Evolutionary conservation across 441 rosid species (phyloP), one percentile per base, ranked within the genome.

Genomic region (Euphorbia schlechtendalii): DNA sequence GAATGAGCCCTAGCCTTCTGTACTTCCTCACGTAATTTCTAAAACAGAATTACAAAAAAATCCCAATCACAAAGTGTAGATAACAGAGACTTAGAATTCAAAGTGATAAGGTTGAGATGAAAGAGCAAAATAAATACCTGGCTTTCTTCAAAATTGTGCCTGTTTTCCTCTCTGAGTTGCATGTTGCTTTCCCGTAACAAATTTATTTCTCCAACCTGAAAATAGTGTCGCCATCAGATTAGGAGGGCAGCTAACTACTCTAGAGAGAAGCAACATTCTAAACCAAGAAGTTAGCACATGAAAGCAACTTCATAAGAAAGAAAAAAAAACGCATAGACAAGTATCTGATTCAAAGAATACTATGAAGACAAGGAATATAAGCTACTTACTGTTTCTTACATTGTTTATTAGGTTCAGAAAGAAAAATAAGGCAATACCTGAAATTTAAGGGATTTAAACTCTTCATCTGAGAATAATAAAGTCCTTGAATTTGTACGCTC

Each of bases 131-230:
- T 10, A 40, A 45, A 55, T 73, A 95, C 98, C 96, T 87, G 93
- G 78, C 97, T 87, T 76, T 92, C 97, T 77, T 88, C 97, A 73
- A 95, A 92, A 84, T 90, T 95, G 76, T 95, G 87, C 79, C 84
- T 92, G 78, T 92, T 95, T 84, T 95, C 99, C 73, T 92, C 99
- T 74, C 97, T 86, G 65, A 95, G 90, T 72, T 95, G 99, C 80
- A 86, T 67, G 71, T 95, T 92, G 82, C 96, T 95, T 83, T 92
- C 99, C 36, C 97, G 97, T 72, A 95, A 91, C 73, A 92, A 78
- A 78, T 81, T 92, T 81, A 90, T 79, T 79, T 95, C 99, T 76
- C 86, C 81, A 66, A 90, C 86, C 99, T 95, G 84, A 60, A 75
- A 25, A 57, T 49, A 59, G 59, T 66, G 67, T 59, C 28, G 32